Evolutionary conservation across 257 asterid genomes (phyloP), one percentile per base, ranked within the genome.

Genomic region (Fraxinus excelsior): DNA sequence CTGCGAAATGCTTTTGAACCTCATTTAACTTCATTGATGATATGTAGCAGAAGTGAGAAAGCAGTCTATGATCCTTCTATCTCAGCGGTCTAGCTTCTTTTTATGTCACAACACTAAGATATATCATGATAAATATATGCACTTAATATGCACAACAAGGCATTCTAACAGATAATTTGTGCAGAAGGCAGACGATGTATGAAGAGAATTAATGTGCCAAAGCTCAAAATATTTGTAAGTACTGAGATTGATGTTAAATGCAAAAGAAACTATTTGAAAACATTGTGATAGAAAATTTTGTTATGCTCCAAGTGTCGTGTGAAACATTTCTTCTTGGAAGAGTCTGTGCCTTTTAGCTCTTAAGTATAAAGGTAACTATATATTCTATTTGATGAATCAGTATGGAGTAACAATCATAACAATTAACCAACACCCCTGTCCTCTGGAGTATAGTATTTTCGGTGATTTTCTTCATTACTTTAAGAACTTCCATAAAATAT

Each of bases 21-120:
- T 67, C 42, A 34, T 64, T 34, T 16, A 72, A 25, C 29, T 68
- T 60, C 19, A 34, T 26, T 35, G 7, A 62, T 71, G 70, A 40
- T 71, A 18, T 18, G 58, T 53, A 25, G 56, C 14, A 32, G 49
- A 9, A 60, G 74, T 46, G 31, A 70, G 60, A 8, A 58, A 77
- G 70, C 70, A 70, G 37, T 25, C 60, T 64, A 34, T 31, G 66
- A 18, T 51, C 53, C 70, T 74, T 74, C 35, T 31, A n/a, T 72
- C 67, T 66, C 78, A 56, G 2, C 58, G 31, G 32, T 16, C 62
- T 34, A 53, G 21, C 19, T 28, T 49, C 66, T 3, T n/a, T 51
- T 31, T 1, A 31, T 51, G 51, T 31, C 25, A 11, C 53, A 12
- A 37, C 65, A 68, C 18, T 60, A 28, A 69, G 75, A 42, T 13